Conservation (phyloP, 2,329 filamentous ascomycete genomes). For the Diaporthe amygdali region DNA sequence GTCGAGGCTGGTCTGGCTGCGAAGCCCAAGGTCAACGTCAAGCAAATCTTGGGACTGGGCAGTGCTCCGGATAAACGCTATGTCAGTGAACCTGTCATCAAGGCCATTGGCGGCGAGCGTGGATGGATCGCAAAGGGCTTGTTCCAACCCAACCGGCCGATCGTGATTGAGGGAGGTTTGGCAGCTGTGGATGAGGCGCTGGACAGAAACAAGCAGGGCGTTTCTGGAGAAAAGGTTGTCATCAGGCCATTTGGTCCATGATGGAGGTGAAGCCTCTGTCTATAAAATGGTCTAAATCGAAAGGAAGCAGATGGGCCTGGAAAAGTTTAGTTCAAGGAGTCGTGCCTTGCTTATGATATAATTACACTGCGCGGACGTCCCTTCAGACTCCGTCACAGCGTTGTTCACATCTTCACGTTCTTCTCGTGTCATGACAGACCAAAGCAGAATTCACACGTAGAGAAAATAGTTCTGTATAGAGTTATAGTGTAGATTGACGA, state of each 20-base stretch:
- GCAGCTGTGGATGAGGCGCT: slow-evolving; percentile 32
- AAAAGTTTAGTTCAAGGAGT: no score
- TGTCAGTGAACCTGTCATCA: slow-evolving; percentile 35
- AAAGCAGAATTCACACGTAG: no score
- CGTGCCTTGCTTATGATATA: no score
- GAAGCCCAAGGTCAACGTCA: slow-evolving; percentile 15
- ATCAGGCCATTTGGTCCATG: slow-evolving; percentile 25
- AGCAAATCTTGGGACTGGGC: slow-evolving; percentile 29
- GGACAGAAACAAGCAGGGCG: slow-evolving; percentile 32
- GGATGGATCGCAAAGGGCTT: slow-evolving; percentile 37
- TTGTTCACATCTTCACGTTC: no score
- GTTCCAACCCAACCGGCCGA: slow-evolving; percentile 35
- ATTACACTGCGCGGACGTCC: no score
- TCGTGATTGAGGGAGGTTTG: slow-evolving; percentile 36
- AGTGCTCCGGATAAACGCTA: slow-evolving; percentile 33
- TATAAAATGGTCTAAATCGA: accelerated
- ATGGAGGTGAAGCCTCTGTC: background rate
- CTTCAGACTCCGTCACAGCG: no score
- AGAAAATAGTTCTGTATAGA: no score
- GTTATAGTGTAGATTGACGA: no score
- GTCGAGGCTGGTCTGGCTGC: slow-evolving; percentile 25
- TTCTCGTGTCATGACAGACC: no score
- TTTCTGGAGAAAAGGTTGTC: slow-evolving; percentile 33
- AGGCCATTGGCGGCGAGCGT: slow-evolving; percentile 33
- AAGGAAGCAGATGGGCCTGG: background rate